phyloP scores from a whole-genome alignment of 345 rosid genomes.

The Bruguiera parviflora region DNA sequence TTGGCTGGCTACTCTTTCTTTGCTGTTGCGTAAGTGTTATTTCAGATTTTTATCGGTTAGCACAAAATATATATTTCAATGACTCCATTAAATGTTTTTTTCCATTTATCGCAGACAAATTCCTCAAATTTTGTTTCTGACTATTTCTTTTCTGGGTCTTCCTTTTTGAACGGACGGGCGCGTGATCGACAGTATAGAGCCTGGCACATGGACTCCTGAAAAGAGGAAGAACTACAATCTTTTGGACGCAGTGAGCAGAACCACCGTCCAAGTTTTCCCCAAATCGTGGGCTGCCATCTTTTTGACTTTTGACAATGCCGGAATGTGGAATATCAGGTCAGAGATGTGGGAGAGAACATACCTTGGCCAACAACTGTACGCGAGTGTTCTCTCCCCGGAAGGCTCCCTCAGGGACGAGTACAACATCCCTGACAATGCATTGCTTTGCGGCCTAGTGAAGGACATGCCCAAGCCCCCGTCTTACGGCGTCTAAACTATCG shows the following conservation, averaged over 20 bases:
- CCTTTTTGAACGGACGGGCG: too few species aligned
- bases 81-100: background rate
- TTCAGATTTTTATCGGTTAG: background rate
- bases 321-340: conserved; percentile 92
- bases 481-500: conserved; percentile 32
- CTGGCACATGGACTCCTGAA: conserved; percentile 74
- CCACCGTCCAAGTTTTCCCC: conserved; percentile 73
- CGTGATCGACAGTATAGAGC: conserved; percentile 44
- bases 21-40: conserved; percentile 26
- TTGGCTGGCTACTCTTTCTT: conserved; percentile 32
- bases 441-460: conserved; percentile 58
- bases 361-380: conserved; percentile 76
- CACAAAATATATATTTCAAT: background rate
- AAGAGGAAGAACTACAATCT: conserved; percentile 77
- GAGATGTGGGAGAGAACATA: conserved; percentile 58
- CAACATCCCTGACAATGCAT: conserved; percentile 59
- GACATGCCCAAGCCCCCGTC: conserved; percentile 60
- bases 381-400: conserved; percentile 60
- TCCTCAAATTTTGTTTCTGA: too few species aligned
- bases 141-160: too few species aligned
- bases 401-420: conserved; percentile 80
- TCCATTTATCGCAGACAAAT: too few species aligned
- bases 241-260: conserved; percentile 80
- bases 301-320: conserved; percentile 80
- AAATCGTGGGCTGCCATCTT: conserved; percentile 84